phyloP scores from a whole-genome alignment of 1,284 basidiomycete species.

The Salmacisia buchloeana region DNA sequence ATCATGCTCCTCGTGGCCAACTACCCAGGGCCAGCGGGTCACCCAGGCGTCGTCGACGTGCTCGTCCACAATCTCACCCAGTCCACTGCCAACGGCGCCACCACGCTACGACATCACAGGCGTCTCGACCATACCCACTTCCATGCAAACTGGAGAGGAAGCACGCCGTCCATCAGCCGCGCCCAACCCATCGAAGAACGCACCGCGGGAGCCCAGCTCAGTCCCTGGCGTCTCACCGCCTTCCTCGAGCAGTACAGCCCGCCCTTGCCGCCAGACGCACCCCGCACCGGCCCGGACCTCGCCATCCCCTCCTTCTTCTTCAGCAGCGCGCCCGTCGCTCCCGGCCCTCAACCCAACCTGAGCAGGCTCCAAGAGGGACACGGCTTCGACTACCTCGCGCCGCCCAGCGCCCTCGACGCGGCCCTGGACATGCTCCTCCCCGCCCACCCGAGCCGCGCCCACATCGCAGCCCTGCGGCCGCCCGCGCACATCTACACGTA shows the following conservation, averaged over 20 bases:
- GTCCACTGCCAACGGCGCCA: slow-evolving; percentile 19
- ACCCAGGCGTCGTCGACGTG: slow-evolving; percentile 25
- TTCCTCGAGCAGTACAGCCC: slow-evolving; percentile 28
- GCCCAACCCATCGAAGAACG: slow-evolving; percentile 12
- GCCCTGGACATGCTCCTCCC: slow-evolving; percentile 8
- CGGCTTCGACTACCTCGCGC: slow-evolving; percentile 19
- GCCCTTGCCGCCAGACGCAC: slow-evolving; percentile 20
- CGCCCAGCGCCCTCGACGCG: background rate
- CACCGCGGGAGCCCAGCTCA: slow-evolving; percentile 13
- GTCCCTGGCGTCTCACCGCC: slow-evolving; percentile 26
- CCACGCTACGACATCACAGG: slow-evolving; percentile 23
- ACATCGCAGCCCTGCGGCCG: slow-evolving; percentile 10
- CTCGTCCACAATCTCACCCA: slow-evolving; percentile 32
- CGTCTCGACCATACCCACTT: slow-evolving; percentile 11
- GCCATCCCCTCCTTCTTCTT: slow-evolving; percentile 20
- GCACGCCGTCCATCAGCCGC: slow-evolving; percentile 1
- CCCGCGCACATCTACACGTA: slow-evolving; percentile 3
- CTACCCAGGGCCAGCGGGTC: slow-evolving; percentile 22
- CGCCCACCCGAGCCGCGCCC: slow-evolving; percentile 20
- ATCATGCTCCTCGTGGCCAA: slow-evolving; percentile 29
- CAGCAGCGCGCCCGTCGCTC: background rate
- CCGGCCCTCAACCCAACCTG: background rate
- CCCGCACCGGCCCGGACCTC: slow-evolving; percentile 14
- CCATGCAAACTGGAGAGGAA: slow-evolving; percentile 18
- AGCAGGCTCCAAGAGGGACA: background rate